A percentile compares a stretch with the other conserved stretches of the same genome.
phyloP scores from a whole-genome alignment of 1,139 yeast genomes.

The Geotrichum klebahnii region DNA sequence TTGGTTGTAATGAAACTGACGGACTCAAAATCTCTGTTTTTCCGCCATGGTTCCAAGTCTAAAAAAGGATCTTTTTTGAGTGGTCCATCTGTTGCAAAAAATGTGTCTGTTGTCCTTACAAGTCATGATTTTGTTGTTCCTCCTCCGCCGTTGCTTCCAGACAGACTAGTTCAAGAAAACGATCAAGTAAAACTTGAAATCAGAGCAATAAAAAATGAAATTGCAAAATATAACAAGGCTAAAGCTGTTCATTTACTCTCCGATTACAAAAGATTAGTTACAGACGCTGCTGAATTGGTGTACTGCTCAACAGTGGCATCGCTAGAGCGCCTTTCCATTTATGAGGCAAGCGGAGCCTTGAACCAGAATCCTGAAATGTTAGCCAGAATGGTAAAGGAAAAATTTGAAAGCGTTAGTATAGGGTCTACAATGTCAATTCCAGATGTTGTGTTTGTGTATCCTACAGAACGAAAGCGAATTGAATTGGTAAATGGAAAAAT shows the following conservation, averaged over 20 bases:
- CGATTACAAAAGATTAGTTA: conserved; percentile 25
- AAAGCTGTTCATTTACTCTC: conserved; percentile 19
- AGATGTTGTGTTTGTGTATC: conserved; percentile 14
- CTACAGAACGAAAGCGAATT: conserved; percentile 8
- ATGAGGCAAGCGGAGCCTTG: conserved; percentile 27
- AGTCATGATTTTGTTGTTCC: conserved; percentile 21
- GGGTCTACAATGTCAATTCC: conserved; percentile 17
- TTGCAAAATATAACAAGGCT: conserved; percentile 18
- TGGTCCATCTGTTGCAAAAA: conserved; percentile 23
- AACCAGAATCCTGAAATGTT: conserved; percentile 20
- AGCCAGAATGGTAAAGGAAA: conserved; percentile 17
- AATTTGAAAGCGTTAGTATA: conserved; percentile 14
- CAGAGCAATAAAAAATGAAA: conserved; percentile 14
- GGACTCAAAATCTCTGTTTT: background rate
- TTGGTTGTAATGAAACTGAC: background rate
- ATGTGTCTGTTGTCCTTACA: conserved; percentile 26
- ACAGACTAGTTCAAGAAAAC: conserved; percentile 20
- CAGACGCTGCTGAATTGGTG: conserved; percentile 28
- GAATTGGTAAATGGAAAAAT: conserved; percentile 11
- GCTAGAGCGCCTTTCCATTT: conserved; percentile 26
- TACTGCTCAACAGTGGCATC: conserved; percentile 24
- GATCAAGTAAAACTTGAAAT: conserved; percentile 23
- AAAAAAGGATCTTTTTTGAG: conserved; percentile 4
- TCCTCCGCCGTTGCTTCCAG: conserved; percentile 27
- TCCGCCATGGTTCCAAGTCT: background rate